These are phyloP conservation scores for Teunomyces funiuensis DNA, from an alignment of 805 yeast species.

Conservation along the genomic window DNA sequence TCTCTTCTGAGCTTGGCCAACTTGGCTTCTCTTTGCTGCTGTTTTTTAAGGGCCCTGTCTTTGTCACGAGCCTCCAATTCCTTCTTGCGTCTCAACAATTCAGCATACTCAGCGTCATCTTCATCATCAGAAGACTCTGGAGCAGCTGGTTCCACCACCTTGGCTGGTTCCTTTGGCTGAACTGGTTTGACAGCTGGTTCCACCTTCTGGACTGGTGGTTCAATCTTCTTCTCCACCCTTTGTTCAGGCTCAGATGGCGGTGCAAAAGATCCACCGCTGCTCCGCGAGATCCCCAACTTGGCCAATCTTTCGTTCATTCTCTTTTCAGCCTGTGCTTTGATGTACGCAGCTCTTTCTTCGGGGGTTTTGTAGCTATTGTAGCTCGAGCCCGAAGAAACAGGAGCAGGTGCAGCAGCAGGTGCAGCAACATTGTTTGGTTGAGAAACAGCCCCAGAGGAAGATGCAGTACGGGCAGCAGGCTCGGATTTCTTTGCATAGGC, in stretches of 20 bases:
- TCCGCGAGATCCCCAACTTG: constrained; percentile 65
- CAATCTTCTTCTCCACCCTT: constrained; percentile 1
- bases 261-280: constrained; percentile 15
- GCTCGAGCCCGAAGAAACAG: constrained; percentile 18
- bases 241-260: constrained; percentile 1
- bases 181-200: background rate
- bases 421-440: too few species aligned
- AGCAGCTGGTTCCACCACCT: constrained; percentile 14
- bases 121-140: constrained; percentile 28
- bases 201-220: background rate
- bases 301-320: constrained; percentile 86
- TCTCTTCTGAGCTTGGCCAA: constrained; percentile 58
- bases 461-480: background rate
- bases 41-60: constrained; percentile 49
- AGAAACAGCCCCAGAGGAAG: constrained; percentile 6
- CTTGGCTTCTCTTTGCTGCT: constrained; percentile 59
- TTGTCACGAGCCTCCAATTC: constrained; percentile 45
- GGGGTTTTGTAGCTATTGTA: constrained; percentile 41
- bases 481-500: constrained; percentile 2
- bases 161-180: constrained; percentile 6
- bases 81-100: constrained; percentile 43
- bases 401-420: constrained; percentile 12
- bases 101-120: constrained; percentile 50
- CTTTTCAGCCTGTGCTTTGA: constrained; percentile 72
- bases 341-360: constrained; percentile 73